A percentile compares a stretch with the other conserved stretches of the same genome.
Evolutionary conservation across 306 rosid genomes (phyloP).

Genomic region (Alnus rubra): DNA sequence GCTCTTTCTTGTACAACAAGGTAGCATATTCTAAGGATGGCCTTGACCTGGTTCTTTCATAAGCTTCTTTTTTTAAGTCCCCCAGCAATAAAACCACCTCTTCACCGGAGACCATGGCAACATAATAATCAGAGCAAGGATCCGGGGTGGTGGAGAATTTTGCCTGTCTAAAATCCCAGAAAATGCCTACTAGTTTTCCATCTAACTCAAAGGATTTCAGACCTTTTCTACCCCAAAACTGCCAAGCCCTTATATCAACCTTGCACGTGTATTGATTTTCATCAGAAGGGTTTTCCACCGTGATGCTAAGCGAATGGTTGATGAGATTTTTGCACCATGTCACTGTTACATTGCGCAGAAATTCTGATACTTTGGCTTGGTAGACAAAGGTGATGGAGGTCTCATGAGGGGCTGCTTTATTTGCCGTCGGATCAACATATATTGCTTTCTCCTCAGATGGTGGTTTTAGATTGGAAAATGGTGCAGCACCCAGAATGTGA

Average conservation of each 20-base stretch:
- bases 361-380: conserved; percentile 39
- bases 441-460: conserved; percentile 19
- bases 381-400: conserved; percentile 40
- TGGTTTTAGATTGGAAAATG: conserved; percentile 29
- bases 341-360: conserved; percentile 25
- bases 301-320: conserved; percentile 44
- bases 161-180: conserved; percentile 61
- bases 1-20: conserved; percentile 61
- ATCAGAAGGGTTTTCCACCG: conserved; percentile 33
- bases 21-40: conserved; percentile 44
- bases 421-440: not conserved
- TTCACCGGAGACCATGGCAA: conserved; percentile 54
- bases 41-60: conserved; percentile 52
- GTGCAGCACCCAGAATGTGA: conserved; percentile 22
- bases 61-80: conserved; percentile 49
- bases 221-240: conserved; percentile 67
- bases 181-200: conserved; percentile 48
- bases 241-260: conserved; percentile 48
- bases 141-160: conserved; percentile 41
- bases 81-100: conserved; percentile 56
- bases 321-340: conserved; percentile 51
- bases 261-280: conserved; percentile 40
- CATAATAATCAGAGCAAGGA: conserved; percentile 59
- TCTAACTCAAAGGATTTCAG: conserved; percentile 53
- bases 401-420: conserved; percentile 20